Evolutionary conservation across 2,329 filamentous ascomycete species (phyloP).

Genomic region (Beauveria asiatica): DNA sequence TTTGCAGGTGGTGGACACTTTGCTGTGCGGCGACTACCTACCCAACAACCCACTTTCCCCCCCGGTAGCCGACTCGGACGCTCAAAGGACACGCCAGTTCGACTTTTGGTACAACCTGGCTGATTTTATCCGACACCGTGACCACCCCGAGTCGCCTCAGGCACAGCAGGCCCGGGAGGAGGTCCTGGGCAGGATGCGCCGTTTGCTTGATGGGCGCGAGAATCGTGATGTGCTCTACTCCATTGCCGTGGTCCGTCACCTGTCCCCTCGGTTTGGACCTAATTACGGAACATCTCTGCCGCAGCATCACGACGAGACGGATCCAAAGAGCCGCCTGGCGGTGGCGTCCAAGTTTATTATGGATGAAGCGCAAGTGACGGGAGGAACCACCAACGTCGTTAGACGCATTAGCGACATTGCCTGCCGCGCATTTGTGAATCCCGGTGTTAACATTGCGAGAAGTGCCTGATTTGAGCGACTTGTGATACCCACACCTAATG

Average conservation of each 20-base stretch:
- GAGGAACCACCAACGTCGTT: conserved; percentile 67
- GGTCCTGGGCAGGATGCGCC: conserved; percentile 56
- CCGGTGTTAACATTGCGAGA: conserved; percentile 39
- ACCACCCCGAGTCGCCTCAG: conserved; percentile 40
- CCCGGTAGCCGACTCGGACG: conserved; percentile 41
- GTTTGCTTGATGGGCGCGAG: conserved; percentile 69
- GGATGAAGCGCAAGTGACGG: conserved; percentile 51
- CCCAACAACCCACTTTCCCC: conserved; percentile 45
- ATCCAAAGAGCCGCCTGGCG: conserved; percentile 56
- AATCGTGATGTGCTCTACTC: conserved; percentile 88
- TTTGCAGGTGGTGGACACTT: conserved; percentile 64
- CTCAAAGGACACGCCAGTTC: conserved; percentile 52
- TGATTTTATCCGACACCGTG: conserved; percentile 51
- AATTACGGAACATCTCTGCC: conserved; percentile 48
- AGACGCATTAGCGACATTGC: conserved; percentile 63
- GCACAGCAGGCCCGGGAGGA: conserved; percentile 51
- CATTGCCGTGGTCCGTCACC: conserved; percentile 69
- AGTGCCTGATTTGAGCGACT: conserved; percentile 13
- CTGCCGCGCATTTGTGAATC: conserved; percentile 48
- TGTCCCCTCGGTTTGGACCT: conserved; percentile 56
- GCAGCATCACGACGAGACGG: conserved; percentile 56
- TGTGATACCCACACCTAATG: neutral
- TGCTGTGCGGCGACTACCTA: conserved; percentile 66
- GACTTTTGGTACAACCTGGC: conserved; percentile 79
- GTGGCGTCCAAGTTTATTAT: conserved; percentile 64